Evolutionary conservation across 352 stramenopile genomes (phyloP), one percentile per base, ranked within the genome.

Genomic region (Globisporangium carolinianum): DNA sequence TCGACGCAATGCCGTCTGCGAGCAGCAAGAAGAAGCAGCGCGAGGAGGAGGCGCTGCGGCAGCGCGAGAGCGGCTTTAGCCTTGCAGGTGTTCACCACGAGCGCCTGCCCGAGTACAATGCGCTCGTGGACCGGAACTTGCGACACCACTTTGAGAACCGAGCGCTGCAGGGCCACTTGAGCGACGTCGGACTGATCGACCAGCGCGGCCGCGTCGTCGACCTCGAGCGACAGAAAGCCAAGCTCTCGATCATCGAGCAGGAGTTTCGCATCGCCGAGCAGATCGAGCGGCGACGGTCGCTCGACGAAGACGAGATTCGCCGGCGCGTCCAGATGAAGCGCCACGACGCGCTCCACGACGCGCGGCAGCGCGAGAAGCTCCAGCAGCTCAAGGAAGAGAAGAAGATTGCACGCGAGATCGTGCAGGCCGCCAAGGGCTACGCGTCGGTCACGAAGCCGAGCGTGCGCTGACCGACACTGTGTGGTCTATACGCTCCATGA

Each of bases 161-260:
- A 1, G 69, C 66, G 6, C 71, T 92, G 14, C 88, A 96, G 62
- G 75, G 52, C 15, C 85, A 96, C 52, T 55, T 97, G 41, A 89
- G 88, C 53, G 74, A 77, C 7, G 76, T 89, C 2, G 85, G 87
- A 4, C 66, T 92, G 4, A 91, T 97, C n/a, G 90, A 97, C 60
- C 73, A 78, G 47, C 80, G 83, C 24, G 89, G 88, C 0, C 87
- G 89, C 24, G 87, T 97, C 42, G 89, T 97, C 32, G 79, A 97
- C 63, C 62, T 95, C 9, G 85, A 94, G 35, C 89, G 91, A 58
- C 83, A 96, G 48, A 94, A 93, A 64, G 73, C 76, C 7, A 96
- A 97, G 62, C 70, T 97, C 17, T 81, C 84, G 48, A 97, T 97
- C 47, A 94, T 97, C 53, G 87, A 97, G 69, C 87, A 96, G 64